These are phyloP conservation scores for Fusarium pilosicola DNA, from an alignment of 2,329 filamentous ascomycete genomes.

Conservation along the genomic window DNA sequence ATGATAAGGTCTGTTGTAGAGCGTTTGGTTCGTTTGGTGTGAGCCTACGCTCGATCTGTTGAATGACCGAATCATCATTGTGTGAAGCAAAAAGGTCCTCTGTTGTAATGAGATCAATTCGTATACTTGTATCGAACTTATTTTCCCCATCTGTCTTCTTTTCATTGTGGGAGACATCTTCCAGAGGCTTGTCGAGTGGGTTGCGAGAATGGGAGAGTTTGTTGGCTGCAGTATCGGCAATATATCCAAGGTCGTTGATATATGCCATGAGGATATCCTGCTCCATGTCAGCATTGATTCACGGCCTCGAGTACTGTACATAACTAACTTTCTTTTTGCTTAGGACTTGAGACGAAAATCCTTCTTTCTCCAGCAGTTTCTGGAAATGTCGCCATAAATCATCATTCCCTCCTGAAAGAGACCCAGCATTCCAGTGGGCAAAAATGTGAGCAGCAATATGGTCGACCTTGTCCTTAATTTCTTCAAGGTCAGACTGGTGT, in stretches of 20 bases:
- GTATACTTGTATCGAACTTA: neutral
- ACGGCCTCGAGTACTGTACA: fast-evolving
- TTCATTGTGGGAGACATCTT: fast-evolving
- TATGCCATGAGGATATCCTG: neutral
- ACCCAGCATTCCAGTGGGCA: neutral
- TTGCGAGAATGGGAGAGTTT: too few relatives aligned
- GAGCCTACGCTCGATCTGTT: neutral
- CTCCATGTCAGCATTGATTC: neutral
- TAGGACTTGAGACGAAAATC: neutral
- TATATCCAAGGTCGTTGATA: neutral
- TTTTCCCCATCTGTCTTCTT: fast-evolving
- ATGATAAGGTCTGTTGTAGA: neutral
- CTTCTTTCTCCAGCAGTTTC: neutral
- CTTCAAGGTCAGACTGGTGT: neutral
- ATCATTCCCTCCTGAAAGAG: neutral
- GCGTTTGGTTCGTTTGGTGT: neutral
- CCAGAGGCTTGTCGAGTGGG: neutral
- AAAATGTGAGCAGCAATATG: neutral
- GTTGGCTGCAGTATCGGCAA: neutral
- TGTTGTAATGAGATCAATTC: neutral
- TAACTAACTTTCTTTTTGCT: neutral
- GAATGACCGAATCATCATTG: neutral
- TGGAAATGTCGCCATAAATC: neutral
- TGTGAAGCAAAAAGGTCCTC: neutral
- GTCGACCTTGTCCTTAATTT: neutral